phyloP scores from a whole-genome alignment of 2,329 filamentous ascomycete genomes.

The Epichloe bromicola region DNA sequence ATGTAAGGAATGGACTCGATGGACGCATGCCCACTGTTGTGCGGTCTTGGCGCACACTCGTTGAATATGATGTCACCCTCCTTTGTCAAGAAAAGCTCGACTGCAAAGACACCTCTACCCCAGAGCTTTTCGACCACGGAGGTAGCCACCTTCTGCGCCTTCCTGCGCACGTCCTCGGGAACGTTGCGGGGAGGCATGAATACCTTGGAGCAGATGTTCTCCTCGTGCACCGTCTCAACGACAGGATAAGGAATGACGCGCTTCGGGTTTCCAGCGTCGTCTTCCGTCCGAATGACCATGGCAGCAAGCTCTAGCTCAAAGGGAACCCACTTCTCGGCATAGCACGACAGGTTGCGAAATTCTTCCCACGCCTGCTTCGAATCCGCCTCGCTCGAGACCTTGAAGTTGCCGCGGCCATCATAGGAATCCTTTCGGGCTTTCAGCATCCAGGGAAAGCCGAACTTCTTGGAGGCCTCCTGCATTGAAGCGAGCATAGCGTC shows the following conservation, averaged over 20 bases:
- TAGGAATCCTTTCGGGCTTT: conserved; percentile 86
- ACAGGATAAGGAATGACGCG: conserved; percentile 63
- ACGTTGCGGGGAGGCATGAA: conserved; percentile 72
- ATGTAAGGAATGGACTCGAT: conserved; percentile 79
- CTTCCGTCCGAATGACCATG: conserved; percentile 85
- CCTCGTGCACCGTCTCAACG: conserved; percentile 90
- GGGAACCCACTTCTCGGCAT: conserved; percentile 79
- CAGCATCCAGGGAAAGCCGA: conserved; percentile 82
- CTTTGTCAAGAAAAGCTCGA: conserved; percentile 83
- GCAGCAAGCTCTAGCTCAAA: conserved; percentile 83
- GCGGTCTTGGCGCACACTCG: conserved; percentile 49
- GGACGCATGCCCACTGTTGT: conserved; percentile 91
- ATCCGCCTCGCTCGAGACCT: conserved; percentile 31
- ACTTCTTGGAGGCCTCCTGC: conserved; percentile 44
- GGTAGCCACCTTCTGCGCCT: conserved; percentile 64
- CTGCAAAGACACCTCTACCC: conserved; percentile 88
- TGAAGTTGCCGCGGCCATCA: conserved; percentile 65
- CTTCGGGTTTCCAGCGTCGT: conserved; percentile 38
- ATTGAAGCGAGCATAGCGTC: conserved; percentile 48
- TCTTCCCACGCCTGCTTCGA: conserved; percentile 52
- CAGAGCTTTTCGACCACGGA: conserved; percentile 68
- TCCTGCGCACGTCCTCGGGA: conserved; percentile 41
- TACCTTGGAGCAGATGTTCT: conserved; percentile 87
- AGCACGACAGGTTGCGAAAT: conserved; percentile 59
- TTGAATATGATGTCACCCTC: conserved; percentile 35